Percentiles rank a stretch among this genome's conserved stretches.
These are phyloP conservation scores for Yarrowia galli DNA, from an alignment of 1,139 yeast genomes.

Conservation along the genomic window DNA sequence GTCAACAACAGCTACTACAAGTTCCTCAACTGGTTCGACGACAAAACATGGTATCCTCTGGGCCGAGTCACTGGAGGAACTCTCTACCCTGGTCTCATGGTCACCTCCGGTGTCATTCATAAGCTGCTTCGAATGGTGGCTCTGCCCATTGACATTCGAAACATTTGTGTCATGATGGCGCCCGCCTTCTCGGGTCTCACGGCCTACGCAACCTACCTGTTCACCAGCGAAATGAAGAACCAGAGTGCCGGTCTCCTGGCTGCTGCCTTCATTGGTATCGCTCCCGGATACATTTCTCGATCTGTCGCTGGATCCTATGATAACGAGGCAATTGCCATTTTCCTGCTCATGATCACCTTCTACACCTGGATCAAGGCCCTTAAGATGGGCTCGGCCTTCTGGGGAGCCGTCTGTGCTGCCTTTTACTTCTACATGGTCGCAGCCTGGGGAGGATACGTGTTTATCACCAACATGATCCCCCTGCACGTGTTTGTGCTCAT, in stretches of 20 bases:
- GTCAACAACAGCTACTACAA: constrained; percentile 85
- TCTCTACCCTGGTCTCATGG: constrained; percentile 97
- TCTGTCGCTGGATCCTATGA: constrained; percentile 99
- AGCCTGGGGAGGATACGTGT: constrained; percentile 99
- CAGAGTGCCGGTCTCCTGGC: constrained; percentile 89
- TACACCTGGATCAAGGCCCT: constrained; percentile 94
- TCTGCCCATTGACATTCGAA: constrained; percentile 91
- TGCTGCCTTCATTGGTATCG: constrained; percentile 95
- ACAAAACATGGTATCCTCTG: constrained; percentile 98
- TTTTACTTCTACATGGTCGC: constrained; percentile 98
- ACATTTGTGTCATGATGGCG: constrained; percentile 93
- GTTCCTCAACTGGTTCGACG: constrained; percentile 98
- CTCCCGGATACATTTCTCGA: constrained; percentile 97
- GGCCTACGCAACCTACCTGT: constrained; percentile 87
- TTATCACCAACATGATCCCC: constrained; percentile 96
- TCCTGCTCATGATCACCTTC: constrained; percentile 92
- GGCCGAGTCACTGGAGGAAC: constrained; percentile 99
- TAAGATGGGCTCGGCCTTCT: constrained; percentile 87
- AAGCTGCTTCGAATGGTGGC: constrained; percentile 68
- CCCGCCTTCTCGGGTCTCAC: constrained; percentile 97
- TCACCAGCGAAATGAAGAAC: constrained; percentile 90
- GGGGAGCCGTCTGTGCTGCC: constrained; percentile 83
- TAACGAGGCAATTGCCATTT: constrained; percentile 98
- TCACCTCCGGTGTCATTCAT: constrained; percentile 91
- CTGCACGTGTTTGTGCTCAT: constrained; percentile 90